These are phyloP conservation scores for Microdochium nivale DNA, from an alignment of 2,329 filamentous ascomycete genomes.

Conservation along the genomic window DNA sequence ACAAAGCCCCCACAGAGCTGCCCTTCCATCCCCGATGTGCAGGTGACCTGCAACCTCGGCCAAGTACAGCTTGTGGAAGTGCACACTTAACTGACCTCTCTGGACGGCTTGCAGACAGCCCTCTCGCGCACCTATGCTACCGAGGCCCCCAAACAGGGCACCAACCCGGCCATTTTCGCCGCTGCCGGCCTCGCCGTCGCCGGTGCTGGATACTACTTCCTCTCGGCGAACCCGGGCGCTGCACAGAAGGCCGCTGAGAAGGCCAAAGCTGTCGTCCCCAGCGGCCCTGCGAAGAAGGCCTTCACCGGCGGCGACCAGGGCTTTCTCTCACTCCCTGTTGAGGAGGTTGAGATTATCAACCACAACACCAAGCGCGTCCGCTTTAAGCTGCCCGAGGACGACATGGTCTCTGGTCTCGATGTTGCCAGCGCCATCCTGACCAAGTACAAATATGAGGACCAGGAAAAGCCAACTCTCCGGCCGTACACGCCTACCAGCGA, in stretches of 20 bases:
- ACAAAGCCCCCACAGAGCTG: not conserved
- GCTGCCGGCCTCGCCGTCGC: conserved; percentile 53
- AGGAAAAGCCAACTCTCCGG: conserved; percentile 77
- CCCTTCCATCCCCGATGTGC: conserved; percentile 6
- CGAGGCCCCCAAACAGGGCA: conserved; percentile 44
- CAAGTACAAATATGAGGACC: conserved; percentile 78
- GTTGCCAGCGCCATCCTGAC: conserved; percentile 84
- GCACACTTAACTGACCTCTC: not conserved
- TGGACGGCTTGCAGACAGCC: conserved; percentile 12
- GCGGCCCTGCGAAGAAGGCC: conserved; percentile 35
- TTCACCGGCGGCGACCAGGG: conserved; percentile 85
- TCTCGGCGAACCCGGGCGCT: conserved; percentile 37
- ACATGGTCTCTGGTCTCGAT: conserved; percentile 74
- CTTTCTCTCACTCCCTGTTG: conserved; percentile 73
- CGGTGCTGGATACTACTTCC: conserved; percentile 48
- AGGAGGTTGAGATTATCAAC: conserved; percentile 71
- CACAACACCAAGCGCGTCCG: conserved; percentile 92
- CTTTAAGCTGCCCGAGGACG: conserved; percentile 77
- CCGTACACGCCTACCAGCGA: conserved; percentile 92
- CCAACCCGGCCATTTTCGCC: conserved; percentile 50
- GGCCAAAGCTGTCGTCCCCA: conserved; percentile 30
- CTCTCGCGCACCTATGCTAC: conserved; percentile 55
- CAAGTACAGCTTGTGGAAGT: too few relatives aligned
- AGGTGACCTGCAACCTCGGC: conserved; percentile 9
- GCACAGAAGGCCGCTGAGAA: conserved; percentile 50